Evolutionary conservation across 2,329 filamentous ascomycete species (phyloP), one percentile per base, ranked within the genome.

Genomic region (Coleophoma cylindrospora): DNA sequence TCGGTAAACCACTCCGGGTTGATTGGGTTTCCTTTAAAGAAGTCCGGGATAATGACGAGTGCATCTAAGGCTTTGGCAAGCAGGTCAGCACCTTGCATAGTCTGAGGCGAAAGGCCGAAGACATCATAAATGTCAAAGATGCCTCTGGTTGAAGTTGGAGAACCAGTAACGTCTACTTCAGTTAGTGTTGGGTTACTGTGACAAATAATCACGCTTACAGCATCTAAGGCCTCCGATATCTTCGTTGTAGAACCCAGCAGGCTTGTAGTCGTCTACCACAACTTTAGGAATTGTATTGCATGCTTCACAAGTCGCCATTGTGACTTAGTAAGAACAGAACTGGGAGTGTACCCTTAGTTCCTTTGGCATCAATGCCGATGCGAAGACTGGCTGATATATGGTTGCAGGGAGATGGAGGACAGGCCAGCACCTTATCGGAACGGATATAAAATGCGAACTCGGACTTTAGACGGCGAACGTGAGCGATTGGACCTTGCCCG

Each of bases 31-130:
- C 88, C 91, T 51, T 87, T 78, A 74, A 96, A 95, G 77, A 89
- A 91, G 71, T 96, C 91, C 15, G 91, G 91, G 54, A 96, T 91
- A 69, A 91, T 87, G 59, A 96, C 87, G 58, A 84, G 81, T 68
- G 70, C 64, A 19, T 48, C 45, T 60, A 79, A 72, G 51, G 74
- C 72, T 46, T 69, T 68, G 38, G 80, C 74, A 13, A 86, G 69
- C 53, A 79, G 85, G 61, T 89, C 85, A 51, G 82, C 82, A 32
- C 84, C 86, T 64, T 88, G 84, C 2, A 87, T 57, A 7, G 83
- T 86, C 68, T 88, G 85, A 27, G 80, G 76, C 58, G 79, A 84
- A 74, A 84, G 79, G 57, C 84, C 83, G 61, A 86, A 86, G 64
- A 86, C 81, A 67, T 88, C 84, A 40, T 58, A 60, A 62, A 86